These are phyloP conservation scores for Phanerochaete sordida DNA, from an alignment of 768 basidiomycete genomes.

Conservation along the genomic window DNA sequence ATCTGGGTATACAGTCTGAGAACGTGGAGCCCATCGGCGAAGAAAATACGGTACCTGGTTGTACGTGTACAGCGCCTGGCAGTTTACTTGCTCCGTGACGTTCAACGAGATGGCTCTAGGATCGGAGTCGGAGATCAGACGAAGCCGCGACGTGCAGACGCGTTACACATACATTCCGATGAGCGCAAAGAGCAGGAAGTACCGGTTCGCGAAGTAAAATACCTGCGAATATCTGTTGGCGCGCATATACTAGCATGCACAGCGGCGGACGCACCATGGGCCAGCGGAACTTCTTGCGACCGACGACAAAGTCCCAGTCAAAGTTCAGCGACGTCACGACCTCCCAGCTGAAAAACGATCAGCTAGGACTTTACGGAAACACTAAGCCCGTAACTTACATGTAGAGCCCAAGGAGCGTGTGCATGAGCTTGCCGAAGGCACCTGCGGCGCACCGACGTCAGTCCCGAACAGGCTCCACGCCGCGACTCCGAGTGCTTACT, in stretches of 20 bases:
- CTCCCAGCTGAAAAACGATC: conserved; percentile 56
- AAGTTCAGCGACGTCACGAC: conserved; percentile 59
- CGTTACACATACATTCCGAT: conserved; percentile 56
- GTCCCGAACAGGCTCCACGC: conserved; percentile 11
- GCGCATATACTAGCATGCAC: neutral
- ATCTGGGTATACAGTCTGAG: conserved; percentile 24
- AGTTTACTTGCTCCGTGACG: conserved; percentile 37
- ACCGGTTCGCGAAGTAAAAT: conserved; percentile 71
- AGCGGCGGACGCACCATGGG: conserved; percentile 47
- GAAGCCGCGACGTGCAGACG: neutral
- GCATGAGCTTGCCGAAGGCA: conserved; percentile 38
- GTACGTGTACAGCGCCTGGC: conserved; percentile 68
- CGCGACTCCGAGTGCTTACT: conserved; percentile 28
- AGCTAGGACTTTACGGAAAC: conserved; percentile 50
- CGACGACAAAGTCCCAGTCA: conserved; percentile 58
- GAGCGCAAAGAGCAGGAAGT: conserved; percentile 59
- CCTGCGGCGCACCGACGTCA: conserved; percentile 20
- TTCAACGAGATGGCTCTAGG: conserved; percentile 16
- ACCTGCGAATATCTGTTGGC: conserved; percentile 31
- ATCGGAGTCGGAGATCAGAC: neutral
- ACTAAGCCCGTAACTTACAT: conserved; percentile 27
- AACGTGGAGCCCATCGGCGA: neutral
- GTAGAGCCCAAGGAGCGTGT: conserved; percentile 40
- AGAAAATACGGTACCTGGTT: conserved; percentile 39
- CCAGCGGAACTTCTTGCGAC: conserved; percentile 60